Conservation (phyloP, 225 moss, liverwort and hornwort species). For the Takakia lepidozioides region DNA sequence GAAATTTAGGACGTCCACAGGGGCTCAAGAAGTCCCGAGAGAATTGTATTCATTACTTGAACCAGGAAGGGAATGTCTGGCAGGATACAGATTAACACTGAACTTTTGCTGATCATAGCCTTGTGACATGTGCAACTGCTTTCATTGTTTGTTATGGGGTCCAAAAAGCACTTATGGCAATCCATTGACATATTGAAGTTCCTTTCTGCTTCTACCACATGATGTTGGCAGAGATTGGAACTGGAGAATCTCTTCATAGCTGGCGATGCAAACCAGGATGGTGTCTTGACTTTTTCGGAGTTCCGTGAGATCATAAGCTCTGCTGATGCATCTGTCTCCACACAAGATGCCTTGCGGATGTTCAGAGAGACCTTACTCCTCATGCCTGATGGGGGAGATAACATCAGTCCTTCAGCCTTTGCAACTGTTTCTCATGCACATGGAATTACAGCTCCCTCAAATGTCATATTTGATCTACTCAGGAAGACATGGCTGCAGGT, state of each 20-base stretch:
- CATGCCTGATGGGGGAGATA: slow-evolving; percentile 87
- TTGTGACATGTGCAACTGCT: too few species aligned
- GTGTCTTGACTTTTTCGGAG: slow-evolving; percentile 76
- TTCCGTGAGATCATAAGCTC: slow-evolving; percentile 64
- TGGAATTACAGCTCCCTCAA: slow-evolving; percentile 70
- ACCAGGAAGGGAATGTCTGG: too few species aligned
- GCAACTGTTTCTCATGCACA: slow-evolving; percentile 83
- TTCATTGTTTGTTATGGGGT: too few species aligned
- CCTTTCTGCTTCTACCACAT: too few species aligned
- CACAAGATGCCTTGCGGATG: slow-evolving; percentile 64
- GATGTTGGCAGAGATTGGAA: slow-evolving; percentile 41
- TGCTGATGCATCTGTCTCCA: slow-evolving; percentile 61
- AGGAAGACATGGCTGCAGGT: slow-evolving; percentile 89
- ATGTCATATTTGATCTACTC: slow-evolving; percentile 64
- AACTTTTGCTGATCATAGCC: too few species aligned
- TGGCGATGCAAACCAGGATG: slow-evolving; percentile 95
- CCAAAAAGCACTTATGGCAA: too few species aligned
- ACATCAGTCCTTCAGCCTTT: slow-evolving; percentile 78
- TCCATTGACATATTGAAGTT: too few species aligned
- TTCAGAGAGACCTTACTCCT: slow-evolving; percentile 82
- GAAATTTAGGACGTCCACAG: too few species aligned
- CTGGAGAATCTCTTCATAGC: slow-evolving; percentile 85
- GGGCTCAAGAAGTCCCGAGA: too few species aligned
- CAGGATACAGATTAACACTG: too few species aligned
- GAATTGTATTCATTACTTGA: too few species aligned